Percentiles rank a stretch among this genome's conserved stretches.
Evolutionary conservation across 768 basidiomycete species (phyloP).

Genomic region (Phylloporus rhodoxanthus): DNA sequence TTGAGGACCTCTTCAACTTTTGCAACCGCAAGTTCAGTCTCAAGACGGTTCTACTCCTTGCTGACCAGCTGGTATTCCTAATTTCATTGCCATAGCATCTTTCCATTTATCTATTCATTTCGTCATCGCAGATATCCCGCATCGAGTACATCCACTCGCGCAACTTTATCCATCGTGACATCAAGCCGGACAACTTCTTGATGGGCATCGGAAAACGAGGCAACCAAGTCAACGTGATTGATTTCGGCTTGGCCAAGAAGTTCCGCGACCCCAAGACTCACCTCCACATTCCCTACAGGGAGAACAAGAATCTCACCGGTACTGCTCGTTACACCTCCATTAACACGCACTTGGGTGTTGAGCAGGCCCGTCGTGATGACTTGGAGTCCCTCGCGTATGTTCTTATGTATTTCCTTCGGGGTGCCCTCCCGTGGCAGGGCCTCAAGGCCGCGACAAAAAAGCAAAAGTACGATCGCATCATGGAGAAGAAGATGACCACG

Average conservation of each 20-base stretch:
- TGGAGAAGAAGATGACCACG: conserved; percentile 99
- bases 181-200: conserved; percentile 99
- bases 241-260: conserved; percentile 98
- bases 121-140: conserved; percentile 74
- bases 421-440: conserved; percentile 97
- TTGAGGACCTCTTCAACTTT: conserved; percentile 90
- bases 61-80: conserved; percentile 78
- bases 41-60: conserved; percentile 94
- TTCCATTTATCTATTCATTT: conserved; percentile 35
- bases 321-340: conserved; percentile 99
- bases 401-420: conserved; percentile 99
- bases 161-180: conserved; percentile 96
- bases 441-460: conserved; percentile 99
- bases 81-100: conserved; percentile 22
- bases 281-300: conserved; percentile 97
- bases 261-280: conserved; percentile 99
- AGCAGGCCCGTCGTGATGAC: conserved; percentile 97
- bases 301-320: conserved; percentile 99
- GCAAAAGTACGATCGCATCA: conserved; percentile 99
- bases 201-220: conserved; percentile 99
- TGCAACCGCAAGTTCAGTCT: conserved; percentile 96
- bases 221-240: conserved; percentile 98
- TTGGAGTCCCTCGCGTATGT: conserved; percentile 98
- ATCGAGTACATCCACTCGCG: conserved; percentile 99
- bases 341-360: conserved; percentile 97